phyloP scores from a whole-genome alignment of 352 stramenopile species.

The Phytophthora nicotianae region DNA sequence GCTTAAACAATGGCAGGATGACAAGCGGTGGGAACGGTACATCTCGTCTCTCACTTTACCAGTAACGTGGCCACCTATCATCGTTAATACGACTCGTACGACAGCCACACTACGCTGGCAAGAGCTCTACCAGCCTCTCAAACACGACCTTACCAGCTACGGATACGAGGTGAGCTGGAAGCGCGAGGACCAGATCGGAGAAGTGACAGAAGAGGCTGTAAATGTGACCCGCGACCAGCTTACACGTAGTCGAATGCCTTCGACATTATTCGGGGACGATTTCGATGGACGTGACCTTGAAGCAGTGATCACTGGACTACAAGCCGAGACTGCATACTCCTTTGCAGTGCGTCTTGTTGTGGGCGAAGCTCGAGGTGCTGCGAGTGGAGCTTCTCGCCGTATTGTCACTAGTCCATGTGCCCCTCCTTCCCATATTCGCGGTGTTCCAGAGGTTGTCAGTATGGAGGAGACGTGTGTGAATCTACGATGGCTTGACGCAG shows the following conservation, averaged over 20 bases:
- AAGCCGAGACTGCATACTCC: constrained; percentile 65
- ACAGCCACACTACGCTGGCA: constrained; percentile 70
- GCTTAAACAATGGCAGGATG: constrained; percentile 83
- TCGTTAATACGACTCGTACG: constrained; percentile 63
- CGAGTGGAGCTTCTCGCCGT: constrained; percentile 55
- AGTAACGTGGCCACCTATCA: constrained; percentile 58
- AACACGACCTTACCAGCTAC: constrained; percentile 63
- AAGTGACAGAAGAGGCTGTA: constrained; percentile 28
- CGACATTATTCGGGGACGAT: constrained; percentile 71
- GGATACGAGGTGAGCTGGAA: constrained; percentile 76
- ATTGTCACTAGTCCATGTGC: constrained; percentile 49
- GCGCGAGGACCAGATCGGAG: constrained; percentile 25
- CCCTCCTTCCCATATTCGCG: constrained; percentile 43
- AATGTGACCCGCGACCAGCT: constrained; percentile 65
- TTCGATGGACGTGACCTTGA: constrained; percentile 84
- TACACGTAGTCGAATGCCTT: constrained; percentile 63
- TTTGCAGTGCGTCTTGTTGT: constrained; percentile 77
- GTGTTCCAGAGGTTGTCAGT: constrained; percentile 38
- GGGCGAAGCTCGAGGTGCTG: constrained; percentile 52
- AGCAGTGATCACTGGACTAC: constrained; percentile 50
- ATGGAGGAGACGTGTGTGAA: constrained; percentile 41
- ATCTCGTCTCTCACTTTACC: constrained; percentile 75
- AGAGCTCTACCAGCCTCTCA: constrained; percentile 67
- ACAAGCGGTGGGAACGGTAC: constrained; percentile 69
- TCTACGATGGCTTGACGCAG: constrained; percentile 61